Evolutionary conservation across 2,329 filamentous ascomycete species (phyloP).

Genomic region (Penicillium verrucosum): DNA sequence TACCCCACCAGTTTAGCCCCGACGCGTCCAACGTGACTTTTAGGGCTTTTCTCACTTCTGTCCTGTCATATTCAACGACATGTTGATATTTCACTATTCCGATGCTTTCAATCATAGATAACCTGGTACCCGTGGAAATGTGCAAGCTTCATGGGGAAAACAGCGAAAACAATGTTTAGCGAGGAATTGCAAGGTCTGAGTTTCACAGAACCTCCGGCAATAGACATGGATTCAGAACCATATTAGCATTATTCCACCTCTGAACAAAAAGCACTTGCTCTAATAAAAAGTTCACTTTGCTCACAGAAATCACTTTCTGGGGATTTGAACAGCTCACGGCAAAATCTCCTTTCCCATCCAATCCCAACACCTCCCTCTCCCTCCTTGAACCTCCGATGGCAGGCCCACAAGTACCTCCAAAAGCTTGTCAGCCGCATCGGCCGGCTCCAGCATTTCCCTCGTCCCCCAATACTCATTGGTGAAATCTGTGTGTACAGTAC

Average conservation of each 20-base stretch:
- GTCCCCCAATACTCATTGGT: constrained; percentile 69
- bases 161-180: neutral
- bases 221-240: neutral
- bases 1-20: neutral
- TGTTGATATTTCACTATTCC: neutral
- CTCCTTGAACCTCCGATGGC: constrained; percentile 36
- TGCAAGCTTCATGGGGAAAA: too few species aligned
- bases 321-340: constrained; percentile 41
- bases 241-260: neutral
- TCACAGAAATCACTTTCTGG: neutral
- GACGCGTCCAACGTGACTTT: neutral
- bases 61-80: neutral
- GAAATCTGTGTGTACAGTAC: constrained; percentile 73
- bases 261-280: neutral
- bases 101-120: neutral
- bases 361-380: constrained; percentile 65
- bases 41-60: neutral
- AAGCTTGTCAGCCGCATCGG: constrained; percentile 64
- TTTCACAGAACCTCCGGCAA: neutral
- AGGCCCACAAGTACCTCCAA: constrained; percentile 55
- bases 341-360: constrained; percentile 64
- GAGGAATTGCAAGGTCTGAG: neutral
- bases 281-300: neutral
- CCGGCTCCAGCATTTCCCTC: constrained; percentile 65
- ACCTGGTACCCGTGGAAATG: neutral